A percentile compares a stretch with the other conserved stretches of the same genome.
phyloP scores from a whole-genome alignment of 441 rosid genomes.

The Hura crepitans region DNA sequence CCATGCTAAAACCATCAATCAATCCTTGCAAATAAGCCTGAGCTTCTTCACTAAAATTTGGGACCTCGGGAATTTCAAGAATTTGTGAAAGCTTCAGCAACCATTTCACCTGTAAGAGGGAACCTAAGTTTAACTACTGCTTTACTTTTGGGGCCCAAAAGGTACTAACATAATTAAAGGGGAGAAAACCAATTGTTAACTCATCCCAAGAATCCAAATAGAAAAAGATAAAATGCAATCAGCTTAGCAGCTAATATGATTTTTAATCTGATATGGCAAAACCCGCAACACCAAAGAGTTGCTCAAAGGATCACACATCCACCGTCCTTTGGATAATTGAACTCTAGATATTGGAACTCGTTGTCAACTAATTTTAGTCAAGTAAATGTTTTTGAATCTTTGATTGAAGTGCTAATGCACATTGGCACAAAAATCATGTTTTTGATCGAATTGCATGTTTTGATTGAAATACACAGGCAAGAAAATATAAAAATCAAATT shows the following conservation, averaged over 20 bases:
- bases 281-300: not conserved
- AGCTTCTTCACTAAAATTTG: constrained; percentile 69
- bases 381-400: too few species aligned
- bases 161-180: not conserved
- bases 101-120: constrained; percentile 66
- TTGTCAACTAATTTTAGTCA: too few species aligned
- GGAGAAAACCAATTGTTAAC: not conserved
- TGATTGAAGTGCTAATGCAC: too few species aligned
- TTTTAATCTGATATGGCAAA: not conserved
- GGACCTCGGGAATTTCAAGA: constrained; percentile 70
- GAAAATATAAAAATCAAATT: too few species aligned
- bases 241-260: not conserved
- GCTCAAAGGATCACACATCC: not conserved
- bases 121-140: constrained; percentile 6
- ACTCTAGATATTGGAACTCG: not conserved
- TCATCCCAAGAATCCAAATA: not conserved
- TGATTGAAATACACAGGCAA: not conserved
- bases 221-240: not conserved
- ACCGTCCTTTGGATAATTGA: not conserved
- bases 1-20: constrained; percentile 56
- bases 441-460: not conserved
- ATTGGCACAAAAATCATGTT: too few species aligned
- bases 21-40: constrained; percentile 54
- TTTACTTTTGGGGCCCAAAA: not conserved
- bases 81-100: constrained; percentile 77